A percentile compares a stretch with the other conserved stretches of the same genome.
Evolutionary conservation across 2,329 filamentous ascomycete genomes (phyloP).

Genomic region (Penicillium concentricum): DNA sequence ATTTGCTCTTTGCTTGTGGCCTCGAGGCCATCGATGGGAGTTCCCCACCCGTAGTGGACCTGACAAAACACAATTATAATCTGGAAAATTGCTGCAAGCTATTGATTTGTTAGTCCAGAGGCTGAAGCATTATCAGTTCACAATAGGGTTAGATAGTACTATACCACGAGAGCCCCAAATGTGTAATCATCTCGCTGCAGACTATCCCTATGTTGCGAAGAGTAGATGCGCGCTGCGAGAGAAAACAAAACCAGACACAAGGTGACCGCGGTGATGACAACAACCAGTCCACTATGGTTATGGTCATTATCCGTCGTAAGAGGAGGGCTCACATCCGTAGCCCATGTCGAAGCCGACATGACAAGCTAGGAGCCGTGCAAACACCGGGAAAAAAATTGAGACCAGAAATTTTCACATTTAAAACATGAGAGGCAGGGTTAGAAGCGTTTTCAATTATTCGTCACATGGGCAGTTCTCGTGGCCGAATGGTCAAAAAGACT

Average conservation of each 20-base stretch:
- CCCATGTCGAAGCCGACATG: neutral
- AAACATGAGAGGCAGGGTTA: neutral
- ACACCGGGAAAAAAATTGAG: neutral
- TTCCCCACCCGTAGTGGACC: neutral
- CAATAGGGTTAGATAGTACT: neutral
- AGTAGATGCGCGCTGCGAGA: slow-evolving; percentile 41
- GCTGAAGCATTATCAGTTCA: neutral
- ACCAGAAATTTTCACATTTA: neutral
- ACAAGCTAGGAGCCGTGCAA: neutral
- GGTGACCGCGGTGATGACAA: slow-evolving; percentile 41
- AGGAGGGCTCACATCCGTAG: slow-evolving; percentile 32
- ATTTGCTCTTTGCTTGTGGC: neutral
- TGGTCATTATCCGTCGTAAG: slow-evolving; percentile 37
- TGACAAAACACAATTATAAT: neutral
- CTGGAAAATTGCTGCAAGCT: neutral
- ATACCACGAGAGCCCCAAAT: slow-evolving; percentile 33
- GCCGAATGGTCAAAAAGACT: neutral
- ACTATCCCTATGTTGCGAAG: slow-evolving; percentile 33
- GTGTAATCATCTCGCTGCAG: slow-evolving; percentile 38
- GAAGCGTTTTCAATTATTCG: neutral
- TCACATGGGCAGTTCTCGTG: neutral
- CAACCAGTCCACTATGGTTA: slow-evolving; percentile 44
- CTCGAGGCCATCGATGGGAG: neutral
- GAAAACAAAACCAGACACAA: slow-evolving; percentile 43
- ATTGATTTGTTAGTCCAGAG: neutral